These are phyloP conservation scores for Immersiella caudata DNA, from an alignment of 495 filamentous ascomycete genomes.

Conservation along the genomic window DNA sequence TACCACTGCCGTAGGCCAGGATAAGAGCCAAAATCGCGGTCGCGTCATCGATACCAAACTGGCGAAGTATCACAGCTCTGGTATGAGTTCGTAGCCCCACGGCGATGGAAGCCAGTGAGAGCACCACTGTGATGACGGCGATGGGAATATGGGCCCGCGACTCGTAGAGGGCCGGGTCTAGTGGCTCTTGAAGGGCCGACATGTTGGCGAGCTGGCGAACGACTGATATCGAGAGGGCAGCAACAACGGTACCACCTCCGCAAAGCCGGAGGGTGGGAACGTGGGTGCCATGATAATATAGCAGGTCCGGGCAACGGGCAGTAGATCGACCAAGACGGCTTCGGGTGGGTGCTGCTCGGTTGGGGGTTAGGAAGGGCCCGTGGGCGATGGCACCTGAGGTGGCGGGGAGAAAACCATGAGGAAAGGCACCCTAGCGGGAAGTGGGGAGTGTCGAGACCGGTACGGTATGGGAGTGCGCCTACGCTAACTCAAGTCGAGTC, in stretches of 20 bases:
- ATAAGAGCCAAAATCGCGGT: constrained; percentile 33
- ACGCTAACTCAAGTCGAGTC: too few relatives aligned
- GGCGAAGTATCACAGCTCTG: constrained; percentile 42
- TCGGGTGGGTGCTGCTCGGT: neutral
- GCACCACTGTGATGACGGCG: constrained; percentile 25
- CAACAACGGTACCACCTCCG: neutral
- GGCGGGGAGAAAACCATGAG: neutral
- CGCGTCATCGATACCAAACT: constrained; percentile 49
- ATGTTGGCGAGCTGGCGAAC: neutral
- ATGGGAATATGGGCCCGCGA: constrained; percentile 30
- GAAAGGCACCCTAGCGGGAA: neutral
- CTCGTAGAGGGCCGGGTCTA: constrained; percentile 25
- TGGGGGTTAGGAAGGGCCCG: neutral
- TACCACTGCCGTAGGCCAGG: constrained; percentile 32
- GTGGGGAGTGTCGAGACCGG: neutral
- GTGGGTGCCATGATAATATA: neutral
- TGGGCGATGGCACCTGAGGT: neutral
- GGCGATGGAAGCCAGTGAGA: constrained; percentile 35
- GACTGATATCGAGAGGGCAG: neutral
- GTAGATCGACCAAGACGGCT: neutral
- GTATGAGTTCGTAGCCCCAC: constrained; percentile 46
- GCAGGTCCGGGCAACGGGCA: neutral
- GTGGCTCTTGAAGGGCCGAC: neutral
- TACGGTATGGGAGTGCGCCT: too few relatives aligned
- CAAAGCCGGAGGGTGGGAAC: neutral